Evolutionary conservation across 108 stramenopile genomes (phyloP), one percentile per base, ranked within the genome.

Genomic region (Nitzschia putrida): DNA sequence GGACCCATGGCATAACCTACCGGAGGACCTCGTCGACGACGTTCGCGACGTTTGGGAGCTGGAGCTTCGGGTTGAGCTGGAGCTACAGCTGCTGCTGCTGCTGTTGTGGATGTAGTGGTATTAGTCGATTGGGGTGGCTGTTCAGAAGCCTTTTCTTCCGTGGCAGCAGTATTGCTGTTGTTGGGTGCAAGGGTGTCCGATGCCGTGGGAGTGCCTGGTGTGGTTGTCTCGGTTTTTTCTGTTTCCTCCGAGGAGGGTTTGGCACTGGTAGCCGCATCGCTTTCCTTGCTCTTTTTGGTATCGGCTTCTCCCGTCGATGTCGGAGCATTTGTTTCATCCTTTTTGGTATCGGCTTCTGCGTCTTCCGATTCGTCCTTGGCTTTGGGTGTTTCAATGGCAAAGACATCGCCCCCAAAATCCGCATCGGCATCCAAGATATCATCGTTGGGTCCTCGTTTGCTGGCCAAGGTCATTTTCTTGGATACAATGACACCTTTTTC

Each of bases 321-420:
- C 40, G 26, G 37, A 63, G 23, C 50, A 18, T 52, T 26, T 45
- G 44, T 23, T 40, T 61, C 61, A 5, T 63, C 39, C 67, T 68
- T 68, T 44, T 53, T 8, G 14, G 24, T 23, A 6, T 21, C 20
- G 23, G 53, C 24, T 21, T 41, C 71, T 12, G 40, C 8, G 8
- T 12, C 26, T 26, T 58, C 50, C 5, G 20, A 43, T 58, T 72
- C 72, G 9, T 76, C 78, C 23, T 71, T 61, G 16, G 42, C 53
- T 20, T 81, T 83, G 4, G 71, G 78, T n/a, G 37, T 76, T 63
- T 65, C 79, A 9, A 93, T 88, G 53, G 87, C 92, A 76, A 93
- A 93, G 9, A 93, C 92, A 65, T 93, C 92, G 14, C 92, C 92
- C 25, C 92, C 92, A 78, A 93, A 93, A 37, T 85, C 85, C 63